Conservation (phyloP, 2,329 filamentous ascomycete genomes). For the Sporothrix protearum region DNA sequence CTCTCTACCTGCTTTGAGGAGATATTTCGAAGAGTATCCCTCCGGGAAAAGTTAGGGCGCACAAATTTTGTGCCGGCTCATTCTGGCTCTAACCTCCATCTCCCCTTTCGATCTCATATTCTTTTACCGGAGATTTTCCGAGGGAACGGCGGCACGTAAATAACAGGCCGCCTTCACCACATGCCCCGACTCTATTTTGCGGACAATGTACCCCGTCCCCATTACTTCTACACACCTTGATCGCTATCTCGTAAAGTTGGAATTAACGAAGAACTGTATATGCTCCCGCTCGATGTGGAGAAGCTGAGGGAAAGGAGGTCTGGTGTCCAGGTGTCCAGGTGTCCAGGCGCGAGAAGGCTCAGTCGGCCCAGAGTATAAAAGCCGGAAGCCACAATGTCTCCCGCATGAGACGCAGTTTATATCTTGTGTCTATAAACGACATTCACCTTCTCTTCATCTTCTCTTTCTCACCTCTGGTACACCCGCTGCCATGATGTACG, state of each 20-base stretch:
- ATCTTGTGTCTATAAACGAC: neutral
- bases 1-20: too few relatives aligned
- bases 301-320: neutral
- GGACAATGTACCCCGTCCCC: neutral
- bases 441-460: neutral
- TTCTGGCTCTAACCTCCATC: neutral
- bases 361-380: neutral
- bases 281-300: neutral
- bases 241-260: neutral
- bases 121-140: slow-evolving; percentile 6
- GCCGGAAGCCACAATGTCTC: neutral
- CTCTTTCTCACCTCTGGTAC: neutral
- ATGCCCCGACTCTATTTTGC: neutral
- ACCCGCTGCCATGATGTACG: neutral
- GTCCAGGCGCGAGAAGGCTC: neutral
- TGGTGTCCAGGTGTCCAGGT: neutral
- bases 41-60: neutral
- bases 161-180: neutral
- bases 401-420: neutral
- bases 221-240: neutral
- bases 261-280: neutral
- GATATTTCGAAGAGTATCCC: too few relatives aligned
- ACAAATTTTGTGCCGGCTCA: neutral
- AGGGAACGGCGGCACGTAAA: neutral
- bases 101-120: neutral